These are phyloP conservation scores for Fusarium circinatum DNA, from an alignment of 2,329 filamentous ascomycete species.

Conservation along the genomic window DNA sequence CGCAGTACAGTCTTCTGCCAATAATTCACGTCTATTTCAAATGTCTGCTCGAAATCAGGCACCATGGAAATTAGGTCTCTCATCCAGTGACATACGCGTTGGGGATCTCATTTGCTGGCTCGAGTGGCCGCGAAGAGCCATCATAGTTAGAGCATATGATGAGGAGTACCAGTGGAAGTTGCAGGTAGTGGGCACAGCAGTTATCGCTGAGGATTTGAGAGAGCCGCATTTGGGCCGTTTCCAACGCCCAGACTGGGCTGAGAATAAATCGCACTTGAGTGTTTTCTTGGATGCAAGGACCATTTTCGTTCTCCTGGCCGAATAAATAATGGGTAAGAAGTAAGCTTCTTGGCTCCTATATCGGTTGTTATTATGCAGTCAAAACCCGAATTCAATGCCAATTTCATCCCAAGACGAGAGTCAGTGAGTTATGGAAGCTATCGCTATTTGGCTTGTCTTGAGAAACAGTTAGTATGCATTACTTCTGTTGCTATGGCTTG, in stretches of 20 bases:
- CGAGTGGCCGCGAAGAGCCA: background rate
- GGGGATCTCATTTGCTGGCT: background rate
- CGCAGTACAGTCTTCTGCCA: too few species aligned
- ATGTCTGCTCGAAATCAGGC: rapidly evolving
- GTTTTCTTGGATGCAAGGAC: background rate
- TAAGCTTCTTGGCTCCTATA: rapidly evolving
- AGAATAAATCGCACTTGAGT: rapidly evolving
- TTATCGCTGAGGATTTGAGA: background rate
- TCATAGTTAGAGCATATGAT: background rate
- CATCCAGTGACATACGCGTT: background rate
- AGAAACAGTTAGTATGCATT: too few species aligned
- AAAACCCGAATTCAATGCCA: rapidly evolving
- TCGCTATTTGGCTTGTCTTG: too few species aligned
- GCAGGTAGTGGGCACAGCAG: background rate
- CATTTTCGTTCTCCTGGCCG: background rate
- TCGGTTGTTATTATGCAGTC: rapidly evolving
- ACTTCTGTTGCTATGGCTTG: too few species aligned
- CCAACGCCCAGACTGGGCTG: rapidly evolving
- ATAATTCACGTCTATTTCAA: background rate
- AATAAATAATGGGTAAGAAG: background rate
- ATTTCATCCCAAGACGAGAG: too few species aligned
- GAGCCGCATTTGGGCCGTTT: rapidly evolving
- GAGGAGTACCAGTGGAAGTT: background rate
- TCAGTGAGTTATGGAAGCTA: rapidly evolving
- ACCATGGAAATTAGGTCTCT: background rate